Conservation (phyloP, 345 rosid species). For the Barbarea vulgaris region DNA sequence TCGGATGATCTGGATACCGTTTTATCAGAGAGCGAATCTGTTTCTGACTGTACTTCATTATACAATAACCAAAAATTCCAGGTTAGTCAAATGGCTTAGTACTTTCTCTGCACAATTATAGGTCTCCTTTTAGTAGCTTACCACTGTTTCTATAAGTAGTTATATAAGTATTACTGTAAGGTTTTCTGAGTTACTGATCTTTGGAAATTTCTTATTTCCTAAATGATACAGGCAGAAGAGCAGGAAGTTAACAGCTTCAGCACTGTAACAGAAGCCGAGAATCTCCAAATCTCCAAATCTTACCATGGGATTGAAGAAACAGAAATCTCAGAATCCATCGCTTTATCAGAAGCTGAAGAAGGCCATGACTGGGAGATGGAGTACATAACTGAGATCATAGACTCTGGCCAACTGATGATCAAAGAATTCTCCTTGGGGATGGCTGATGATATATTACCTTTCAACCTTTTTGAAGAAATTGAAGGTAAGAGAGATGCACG, state of each 20-base stretch:
- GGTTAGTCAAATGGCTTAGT: conserved; percentile 44
- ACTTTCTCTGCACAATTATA: not conserved
- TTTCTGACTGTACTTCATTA: conserved; percentile 46
- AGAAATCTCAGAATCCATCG: conserved; percentile 37
- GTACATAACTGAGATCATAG: conserved; percentile 55
- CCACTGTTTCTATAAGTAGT: not conserved
- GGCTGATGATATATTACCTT: conserved; percentile 46
- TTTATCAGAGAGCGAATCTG: conserved; percentile 38
- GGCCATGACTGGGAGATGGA: conserved; percentile 56
- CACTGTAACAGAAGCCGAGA: conserved; percentile 13
- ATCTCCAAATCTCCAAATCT: conserved; percentile 37
- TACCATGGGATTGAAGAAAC: conserved; percentile 39
- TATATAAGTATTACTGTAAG: not conserved
- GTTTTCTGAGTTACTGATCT: conserved; percentile 5
- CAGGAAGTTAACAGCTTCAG: conserved; percentile 46
- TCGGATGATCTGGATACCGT: conserved; percentile 45
- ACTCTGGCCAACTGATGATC: conserved; percentile 45
- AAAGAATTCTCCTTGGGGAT: conserved; percentile 49
- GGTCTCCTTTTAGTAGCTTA: conserved; percentile 13
- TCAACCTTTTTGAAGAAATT: conserved; percentile 35
- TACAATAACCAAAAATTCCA: conserved; percentile 50
- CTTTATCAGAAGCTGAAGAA: conserved; percentile 41
- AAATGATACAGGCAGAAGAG: conserved; percentile 43
- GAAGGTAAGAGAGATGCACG: conserved; percentile 29
- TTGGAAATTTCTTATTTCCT: not conserved